Evolutionary conservation across 2,329 filamentous ascomycete genomes (phyloP).

Genomic region (Ophiostoma quercus): DNA sequence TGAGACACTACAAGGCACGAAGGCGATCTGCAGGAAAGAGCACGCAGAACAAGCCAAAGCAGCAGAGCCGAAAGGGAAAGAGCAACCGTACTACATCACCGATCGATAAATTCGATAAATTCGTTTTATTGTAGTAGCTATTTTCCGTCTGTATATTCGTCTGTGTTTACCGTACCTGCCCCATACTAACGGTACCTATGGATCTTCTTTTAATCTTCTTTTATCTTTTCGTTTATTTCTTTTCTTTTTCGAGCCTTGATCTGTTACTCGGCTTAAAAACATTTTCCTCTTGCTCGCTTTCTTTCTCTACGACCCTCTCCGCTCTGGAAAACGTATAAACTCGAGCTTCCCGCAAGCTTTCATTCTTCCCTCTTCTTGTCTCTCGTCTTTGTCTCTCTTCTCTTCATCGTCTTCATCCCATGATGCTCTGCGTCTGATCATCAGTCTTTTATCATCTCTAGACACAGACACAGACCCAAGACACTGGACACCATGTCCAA

Average conservation of each 20-base stretch:
- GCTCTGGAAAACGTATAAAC: slow-evolving; percentile 21
- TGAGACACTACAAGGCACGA: neutral
- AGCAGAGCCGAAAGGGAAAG: neutral
- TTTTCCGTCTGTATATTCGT: neutral
- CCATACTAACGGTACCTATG: slow-evolving; percentile 12
- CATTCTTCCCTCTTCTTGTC: neutral
- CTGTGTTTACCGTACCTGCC: neutral
- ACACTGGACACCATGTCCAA: slow-evolving; percentile 33
- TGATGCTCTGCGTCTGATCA: slow-evolving; percentile 17
- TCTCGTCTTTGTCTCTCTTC: neutral
- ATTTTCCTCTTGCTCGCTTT: neutral
- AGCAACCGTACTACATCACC: neutral
- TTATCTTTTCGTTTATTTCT: neutral
- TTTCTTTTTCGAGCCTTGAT: neutral
- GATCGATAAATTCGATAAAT: slow-evolving; percentile 9
- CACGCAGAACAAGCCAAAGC: neutral
- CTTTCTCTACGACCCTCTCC: neutral
- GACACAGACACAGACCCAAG: slow-evolving; percentile 1
- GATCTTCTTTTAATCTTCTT: neutral
- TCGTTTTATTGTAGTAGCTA: neutral
- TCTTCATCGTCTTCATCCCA: neutral
- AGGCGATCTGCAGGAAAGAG: slow-evolving; percentile 1
- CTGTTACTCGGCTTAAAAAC: too few species aligned
- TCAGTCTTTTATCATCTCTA: neutral
- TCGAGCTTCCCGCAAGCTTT: slow-evolving; percentile 13